Conservation (phyloP, 441 rosid genomes). For the Oxalis stricta region DNA sequence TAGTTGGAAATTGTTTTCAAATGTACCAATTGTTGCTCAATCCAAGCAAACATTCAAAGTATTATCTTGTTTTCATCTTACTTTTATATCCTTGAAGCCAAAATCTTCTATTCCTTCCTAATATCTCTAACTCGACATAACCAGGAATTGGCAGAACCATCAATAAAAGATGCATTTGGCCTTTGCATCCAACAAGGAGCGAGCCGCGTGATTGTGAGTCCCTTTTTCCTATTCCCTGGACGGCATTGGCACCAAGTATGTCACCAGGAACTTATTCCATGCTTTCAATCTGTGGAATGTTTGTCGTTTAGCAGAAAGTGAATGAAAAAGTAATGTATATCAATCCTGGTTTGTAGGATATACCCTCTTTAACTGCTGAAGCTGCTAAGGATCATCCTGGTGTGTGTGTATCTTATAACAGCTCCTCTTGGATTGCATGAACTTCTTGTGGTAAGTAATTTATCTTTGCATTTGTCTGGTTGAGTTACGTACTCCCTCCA, state of each 20-base stretch:
- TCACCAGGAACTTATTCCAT: constrained; percentile 2
- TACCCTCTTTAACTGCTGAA: constrained; percentile 75
- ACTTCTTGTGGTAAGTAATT: constrained; percentile 57
- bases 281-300: too few relatives aligned
- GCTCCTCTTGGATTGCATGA: constrained; percentile 88
- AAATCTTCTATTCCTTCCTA: not conserved
- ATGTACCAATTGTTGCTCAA: not conserved
- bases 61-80: not conserved
- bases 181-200: constrained; percentile 71
- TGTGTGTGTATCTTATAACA: constrained; percentile 50
- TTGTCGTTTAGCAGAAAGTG: too few relatives aligned
- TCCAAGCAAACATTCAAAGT: not conserved
- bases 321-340: not conserved
- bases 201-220: constrained; percentile 65
- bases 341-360: constrained; percentile 37
- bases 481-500: too few relatives aligned
- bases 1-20: too few relatives aligned
- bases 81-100: not conserved
- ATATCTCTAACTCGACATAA: constrained; percentile 4
- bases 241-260: constrained; percentile 88
- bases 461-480: not conserved
- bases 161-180: constrained; percentile 65
- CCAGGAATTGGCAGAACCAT: constrained; percentile 85
- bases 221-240: constrained; percentile 88
- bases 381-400: constrained; percentile 78